Conservation (phyloP, 805 yeast species). For the Spathaspora passalidarum region DNA sequence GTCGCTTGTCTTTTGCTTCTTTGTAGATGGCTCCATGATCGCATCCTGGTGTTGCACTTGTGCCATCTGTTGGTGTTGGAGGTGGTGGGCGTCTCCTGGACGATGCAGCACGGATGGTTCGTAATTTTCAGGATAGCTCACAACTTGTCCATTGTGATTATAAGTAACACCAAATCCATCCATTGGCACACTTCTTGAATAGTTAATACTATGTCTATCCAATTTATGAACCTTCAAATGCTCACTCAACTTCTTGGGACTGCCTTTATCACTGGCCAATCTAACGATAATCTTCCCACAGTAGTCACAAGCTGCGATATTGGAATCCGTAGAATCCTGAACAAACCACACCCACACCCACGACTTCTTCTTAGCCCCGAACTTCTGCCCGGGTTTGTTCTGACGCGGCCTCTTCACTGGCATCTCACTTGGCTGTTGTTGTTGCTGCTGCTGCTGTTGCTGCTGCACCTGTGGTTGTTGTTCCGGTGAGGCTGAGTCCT, state of each 20-base stretch:
- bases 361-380: slow-evolving; percentile 59
- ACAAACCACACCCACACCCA: slow-evolving; percentile 66
- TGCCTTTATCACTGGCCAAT: slow-evolving; percentile 52
- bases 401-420: neutral
- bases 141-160: slow-evolving; percentile 25
- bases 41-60: neutral
- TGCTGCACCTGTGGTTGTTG: slow-evolving; percentile 4
- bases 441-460: slow-evolving; percentile 4
- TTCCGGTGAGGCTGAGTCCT: too few relatives aligned
- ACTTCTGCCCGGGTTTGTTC: slow-evolving; percentile 46
- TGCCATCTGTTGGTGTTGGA: neutral
- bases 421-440: slow-evolving; percentile 1
- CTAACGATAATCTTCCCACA: slow-evolving; percentile 50
- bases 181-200: slow-evolving; percentile 35
- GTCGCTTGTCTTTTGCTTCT: slow-evolving; percentile 3
- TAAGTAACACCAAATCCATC: slow-evolving; percentile 37
- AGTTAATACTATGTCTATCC: slow-evolving; percentile 36
- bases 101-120: neutral
- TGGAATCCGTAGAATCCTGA: slow-evolving; percentile 47
- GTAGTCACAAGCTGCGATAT: slow-evolving; percentile 51
- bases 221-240: slow-evolving; percentile 56
- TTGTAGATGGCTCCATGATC: neutral
- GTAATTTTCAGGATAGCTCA: slow-evolving; percentile 16
- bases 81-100: neutral
- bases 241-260: slow-evolving; percentile 57